Evolutionary conservation across 2,329 filamentous ascomycete genomes (phyloP).

Genomic region (Diatrype stigma): DNA sequence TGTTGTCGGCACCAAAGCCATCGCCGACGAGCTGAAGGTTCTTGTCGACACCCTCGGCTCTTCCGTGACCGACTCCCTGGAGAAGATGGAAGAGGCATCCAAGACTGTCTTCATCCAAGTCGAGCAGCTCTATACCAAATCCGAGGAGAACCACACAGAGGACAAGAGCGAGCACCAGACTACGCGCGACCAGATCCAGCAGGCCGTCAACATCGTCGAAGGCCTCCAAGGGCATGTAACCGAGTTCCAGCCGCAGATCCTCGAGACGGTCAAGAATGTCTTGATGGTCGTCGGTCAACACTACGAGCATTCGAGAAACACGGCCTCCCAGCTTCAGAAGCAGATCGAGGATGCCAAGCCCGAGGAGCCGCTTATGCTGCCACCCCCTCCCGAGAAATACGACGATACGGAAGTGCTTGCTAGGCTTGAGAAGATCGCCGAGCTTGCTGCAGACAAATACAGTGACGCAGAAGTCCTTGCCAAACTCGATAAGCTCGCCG

Average conservation of each 20-base stretch:
- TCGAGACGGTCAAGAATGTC: conserved; percentile 83
- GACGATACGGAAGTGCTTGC: conserved; percentile 46
- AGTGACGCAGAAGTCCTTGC: conserved; percentile 29
- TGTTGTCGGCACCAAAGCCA: conserved; percentile 68
- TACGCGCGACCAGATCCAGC: conserved; percentile 75
- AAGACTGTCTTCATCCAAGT: conserved; percentile 81
- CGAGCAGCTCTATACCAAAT: conserved; percentile 70
- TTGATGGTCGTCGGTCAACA: conserved; percentile 77
- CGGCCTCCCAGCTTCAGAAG: conserved; percentile 51
- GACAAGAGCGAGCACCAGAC: conserved; percentile 75
- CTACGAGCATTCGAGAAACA: conserved; percentile 78
- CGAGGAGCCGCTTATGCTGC: conserved; percentile 44
- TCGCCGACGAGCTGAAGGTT: conserved; percentile 82
- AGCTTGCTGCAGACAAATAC: conserved; percentile 28
- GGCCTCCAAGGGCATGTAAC: conserved; percentile 73
- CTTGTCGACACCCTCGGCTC: conserved; percentile 81
- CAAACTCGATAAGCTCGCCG: conserved; percentile 23
- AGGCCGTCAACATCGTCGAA: conserved; percentile 68
- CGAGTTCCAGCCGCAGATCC: conserved; percentile 83
- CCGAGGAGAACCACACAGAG: conserved; percentile 71
- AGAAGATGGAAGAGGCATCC: conserved; percentile 83
- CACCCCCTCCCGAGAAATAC: conserved; percentile 58
- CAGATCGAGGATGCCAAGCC: conserved; percentile 60
- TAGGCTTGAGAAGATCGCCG: conserved; percentile 24
- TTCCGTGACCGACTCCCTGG: conserved; percentile 74